Percentiles rank a stretch among this genome's conserved stretches.
These are phyloP conservation scores for Saccharomycopsis fodiens DNA, from an alignment of 805 yeast species.

Conservation along the genomic window DNA sequence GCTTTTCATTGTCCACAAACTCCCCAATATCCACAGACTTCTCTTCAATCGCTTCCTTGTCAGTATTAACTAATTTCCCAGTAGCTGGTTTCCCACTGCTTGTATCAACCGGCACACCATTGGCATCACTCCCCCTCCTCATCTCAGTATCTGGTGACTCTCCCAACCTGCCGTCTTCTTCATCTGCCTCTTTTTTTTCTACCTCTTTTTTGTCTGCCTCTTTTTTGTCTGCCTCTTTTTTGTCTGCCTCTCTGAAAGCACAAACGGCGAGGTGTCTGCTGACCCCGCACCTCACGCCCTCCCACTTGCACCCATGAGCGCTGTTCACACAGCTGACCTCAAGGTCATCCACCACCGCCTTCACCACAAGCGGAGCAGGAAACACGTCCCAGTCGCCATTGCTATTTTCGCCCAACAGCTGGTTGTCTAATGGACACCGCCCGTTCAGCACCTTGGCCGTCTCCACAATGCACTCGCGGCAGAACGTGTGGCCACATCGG, in stretches of 20 bases:
- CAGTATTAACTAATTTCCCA: too few species aligned
- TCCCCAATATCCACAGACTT: too few species aligned
- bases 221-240: too few species aligned
- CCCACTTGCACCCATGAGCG: constrained; percentile 43
- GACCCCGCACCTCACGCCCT: constrained; percentile 44
- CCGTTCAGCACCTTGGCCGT: constrained; percentile 1
- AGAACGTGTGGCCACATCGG: constrained; percentile 19
- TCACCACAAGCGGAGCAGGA: constrained; percentile 43
- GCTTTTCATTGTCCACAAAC: too few species aligned
- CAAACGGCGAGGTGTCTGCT: neutral
- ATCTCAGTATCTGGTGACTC: neutral
- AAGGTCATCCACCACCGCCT: constrained; percentile 45
- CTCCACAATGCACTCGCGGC: constrained; percentile 11
- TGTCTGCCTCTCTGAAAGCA: too few species aligned
- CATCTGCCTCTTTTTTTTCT: too few species aligned
- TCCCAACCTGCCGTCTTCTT: neutral
- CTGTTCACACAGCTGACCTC: constrained; percentile 39
- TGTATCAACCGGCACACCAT: too few species aligned
- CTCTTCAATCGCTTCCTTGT: too few species aligned
- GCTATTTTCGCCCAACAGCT: neutral
- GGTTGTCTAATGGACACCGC: constrained; percentile 15
- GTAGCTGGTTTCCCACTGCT: too few species aligned
- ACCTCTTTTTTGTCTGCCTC: too few species aligned
- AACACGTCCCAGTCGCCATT: constrained; percentile 23
- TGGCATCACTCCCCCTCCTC: too few species aligned